A percentile compares a stretch with the other conserved stretches of the same genome.
phyloP scores from a whole-genome alignment of 2,329 filamentous ascomycete species.

The Phialemonium atrogriseum region DNA sequence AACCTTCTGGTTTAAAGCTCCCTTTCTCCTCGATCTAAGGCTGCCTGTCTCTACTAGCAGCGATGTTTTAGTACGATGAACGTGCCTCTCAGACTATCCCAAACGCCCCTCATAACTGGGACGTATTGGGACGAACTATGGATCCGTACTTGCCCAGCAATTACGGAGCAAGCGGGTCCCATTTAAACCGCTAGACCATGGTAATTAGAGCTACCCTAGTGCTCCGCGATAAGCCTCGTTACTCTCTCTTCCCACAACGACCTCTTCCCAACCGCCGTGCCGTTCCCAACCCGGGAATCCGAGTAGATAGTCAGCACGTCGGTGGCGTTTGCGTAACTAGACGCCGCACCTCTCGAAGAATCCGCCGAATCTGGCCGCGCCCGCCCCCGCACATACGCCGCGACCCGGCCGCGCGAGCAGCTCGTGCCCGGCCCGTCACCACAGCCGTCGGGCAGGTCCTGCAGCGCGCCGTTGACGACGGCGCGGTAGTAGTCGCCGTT shows the following conservation, averaged over 20 bases:
- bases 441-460: conserved; percentile 31
- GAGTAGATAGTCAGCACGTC: conserved; percentile 25
- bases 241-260: conserved; percentile 6
- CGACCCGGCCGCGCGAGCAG: conserved; percentile 31
- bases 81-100: too few species aligned
- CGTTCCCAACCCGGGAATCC: conserved; percentile 16
- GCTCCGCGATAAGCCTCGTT: neutral
- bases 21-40: too few species aligned
- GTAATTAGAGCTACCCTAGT: neutral
- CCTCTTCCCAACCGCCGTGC: conserved; percentile 18
- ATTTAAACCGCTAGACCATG: too few species aligned
- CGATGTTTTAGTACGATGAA: too few species aligned
- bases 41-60: too few species aligned
- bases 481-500: conserved; percentile 42
- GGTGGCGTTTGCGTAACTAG: conserved; percentile 24
- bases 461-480: conserved; percentile 34
- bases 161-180: too few species aligned
- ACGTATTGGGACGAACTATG: too few species aligned
- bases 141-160: too few species aligned
- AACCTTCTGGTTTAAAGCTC: too few species aligned
- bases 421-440: conserved; percentile 33
- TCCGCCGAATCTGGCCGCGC: conserved; percentile 28
- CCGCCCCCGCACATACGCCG: conserved; percentile 28
- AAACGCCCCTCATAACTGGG: too few species aligned
- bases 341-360: conserved; percentile 31